Evolutionary conservation across 257 asterid genomes (phyloP).

Genomic region (Solanum stenotomum): DNA sequence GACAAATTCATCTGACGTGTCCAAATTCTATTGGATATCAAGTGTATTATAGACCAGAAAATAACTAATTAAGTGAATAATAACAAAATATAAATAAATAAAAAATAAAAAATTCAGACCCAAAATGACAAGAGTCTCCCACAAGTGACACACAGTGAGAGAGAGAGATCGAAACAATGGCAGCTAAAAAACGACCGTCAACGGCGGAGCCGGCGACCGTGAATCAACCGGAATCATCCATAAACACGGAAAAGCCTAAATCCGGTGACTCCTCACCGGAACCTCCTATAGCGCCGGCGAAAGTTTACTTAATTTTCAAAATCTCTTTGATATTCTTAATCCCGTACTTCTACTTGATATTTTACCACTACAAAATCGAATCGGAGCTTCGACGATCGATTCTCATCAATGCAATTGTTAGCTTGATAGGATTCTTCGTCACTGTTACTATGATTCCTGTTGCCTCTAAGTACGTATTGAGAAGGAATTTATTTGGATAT

Average conservation of each 20-base stretch:
- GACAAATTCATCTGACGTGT: conserved; percentile 11
- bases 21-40: not conserved
- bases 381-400: conserved; percentile 53
- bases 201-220: not conserved
- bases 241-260: conserved; percentile 11
- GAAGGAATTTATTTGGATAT: conserved; percentile 75
- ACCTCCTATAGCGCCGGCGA: conserved; percentile 55
- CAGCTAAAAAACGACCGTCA: conserved; percentile 48
- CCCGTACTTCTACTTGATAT: conserved; percentile 60
- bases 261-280: conserved; percentile 13
- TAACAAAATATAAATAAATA: not conserved
- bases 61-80: not conserved
- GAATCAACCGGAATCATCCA: conserved; percentile 4
- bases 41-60: not conserved
- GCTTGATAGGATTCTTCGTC: conserved; percentile 49
- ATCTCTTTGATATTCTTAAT: conserved; percentile 33
- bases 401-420: conserved; percentile 45
- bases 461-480: conserved; percentile 60
- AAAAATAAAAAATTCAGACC: not conserved
- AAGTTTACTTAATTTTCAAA: conserved; percentile 37
- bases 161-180: conserved; percentile 28
- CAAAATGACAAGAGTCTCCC: not conserved
- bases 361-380: conserved; percentile 45
- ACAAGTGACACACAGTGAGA: not conserved
- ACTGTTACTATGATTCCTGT: conserved; percentile 72